Percentiles rank a stretch among this genome's conserved stretches.
Evolutionary conservation across 2,329 filamentous ascomycete genomes (phyloP).

Genomic region (Pseudogymnoascus pannorum): DNA sequence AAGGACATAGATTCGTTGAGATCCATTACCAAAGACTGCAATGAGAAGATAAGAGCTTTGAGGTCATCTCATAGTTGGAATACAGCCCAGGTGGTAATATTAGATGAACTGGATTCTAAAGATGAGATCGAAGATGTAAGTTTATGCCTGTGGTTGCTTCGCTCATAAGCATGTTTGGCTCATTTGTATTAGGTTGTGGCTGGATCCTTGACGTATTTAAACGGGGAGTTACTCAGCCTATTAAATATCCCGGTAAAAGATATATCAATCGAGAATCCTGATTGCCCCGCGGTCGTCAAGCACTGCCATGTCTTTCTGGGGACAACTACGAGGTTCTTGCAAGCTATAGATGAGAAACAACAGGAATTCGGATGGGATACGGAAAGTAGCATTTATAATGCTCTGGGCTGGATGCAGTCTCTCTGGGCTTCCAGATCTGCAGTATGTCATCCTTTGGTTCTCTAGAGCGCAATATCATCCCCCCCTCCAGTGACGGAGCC

Average conservation of each 20-base stretch:
- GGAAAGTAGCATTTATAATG: constrained; percentile 20
- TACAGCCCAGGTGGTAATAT: not conserved
- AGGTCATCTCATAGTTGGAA: not conserved
- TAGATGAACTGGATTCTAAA: not conserved
- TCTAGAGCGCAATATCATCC: not conserved
- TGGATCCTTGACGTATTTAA: constrained; percentile 3
- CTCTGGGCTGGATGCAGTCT: constrained; percentile 24
- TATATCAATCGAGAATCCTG: not conserved
- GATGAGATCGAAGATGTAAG: constrained; percentile 23
- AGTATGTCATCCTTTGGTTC: constrained; percentile 14
- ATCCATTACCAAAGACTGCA: not conserved
- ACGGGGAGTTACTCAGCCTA: constrained; percentile 8
- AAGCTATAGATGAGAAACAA: constrained; percentile 24
- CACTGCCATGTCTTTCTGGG: constrained; percentile 25
- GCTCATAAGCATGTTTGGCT: constrained; percentile 10
- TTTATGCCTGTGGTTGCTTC: constrained; percentile 10
- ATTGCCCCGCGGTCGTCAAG: constrained; percentile 14
- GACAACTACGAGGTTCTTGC: constrained; percentile 23
- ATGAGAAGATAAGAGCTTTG: constrained; percentile 2
- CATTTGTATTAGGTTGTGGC: constrained; percentile 5
- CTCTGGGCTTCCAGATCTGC: constrained; percentile 27
- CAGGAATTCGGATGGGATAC: constrained; percentile 18
- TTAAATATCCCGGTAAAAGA: constrained; percentile 12
- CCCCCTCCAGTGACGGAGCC: not conserved
- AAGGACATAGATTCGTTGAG: constrained; percentile 4